Base-by-base conservation (phyloP, 192 early-diverging fungal genomes). In the Coemansia erecta region DNA sequence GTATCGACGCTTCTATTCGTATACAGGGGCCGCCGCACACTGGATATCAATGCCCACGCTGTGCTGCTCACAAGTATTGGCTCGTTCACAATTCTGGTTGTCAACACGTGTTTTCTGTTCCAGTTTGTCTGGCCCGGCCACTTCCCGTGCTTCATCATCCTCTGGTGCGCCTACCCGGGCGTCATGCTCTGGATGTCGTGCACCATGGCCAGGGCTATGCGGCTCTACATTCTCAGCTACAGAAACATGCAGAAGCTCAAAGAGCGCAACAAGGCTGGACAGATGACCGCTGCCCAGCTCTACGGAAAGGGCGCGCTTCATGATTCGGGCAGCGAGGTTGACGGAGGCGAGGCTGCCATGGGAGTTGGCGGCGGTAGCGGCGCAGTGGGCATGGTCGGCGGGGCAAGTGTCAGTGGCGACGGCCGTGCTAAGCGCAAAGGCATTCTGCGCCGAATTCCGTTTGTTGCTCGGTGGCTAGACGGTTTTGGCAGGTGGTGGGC, bases 181-280 rank as follows among this genome's bases (percentile, higher is more conserved):
- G 73, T 81, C 40, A 81, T 75, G 68, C 63, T 81, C 54, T 81
- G 79, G 79, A 70, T 72, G 59, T 63, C 66, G 18, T 81, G 79
- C 48, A 72, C 72, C 0, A 68, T 76, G 66, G 79, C 79, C 11
- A 69, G 79, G 13, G 79, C 79, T 2, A 40, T 81, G 57, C 69
- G 79, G 21, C 79, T 81, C 12, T 81, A 81, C 31, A 68, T 76
- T 10, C 46, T 81, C 44, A 75, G 72, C 60, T 72, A 66, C 60
- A 64, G 69, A 55, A 81, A 75, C 56, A 60, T 76, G 63, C 66
- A 75, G 42, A 75, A 75, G 31, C 67, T 81, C 18, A 74, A 74
- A 49, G 77, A 74, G 40, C 77, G 77, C 46, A 79, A 79, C 57
- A 63, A 57, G 26, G 70, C 69, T 2, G 76, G 76, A 17, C 76